These are phyloP conservation scores for Entophlyctis helioformis DNA, from an alignment of 192 early-diverging fungal species.

Conservation along the genomic window DNA sequence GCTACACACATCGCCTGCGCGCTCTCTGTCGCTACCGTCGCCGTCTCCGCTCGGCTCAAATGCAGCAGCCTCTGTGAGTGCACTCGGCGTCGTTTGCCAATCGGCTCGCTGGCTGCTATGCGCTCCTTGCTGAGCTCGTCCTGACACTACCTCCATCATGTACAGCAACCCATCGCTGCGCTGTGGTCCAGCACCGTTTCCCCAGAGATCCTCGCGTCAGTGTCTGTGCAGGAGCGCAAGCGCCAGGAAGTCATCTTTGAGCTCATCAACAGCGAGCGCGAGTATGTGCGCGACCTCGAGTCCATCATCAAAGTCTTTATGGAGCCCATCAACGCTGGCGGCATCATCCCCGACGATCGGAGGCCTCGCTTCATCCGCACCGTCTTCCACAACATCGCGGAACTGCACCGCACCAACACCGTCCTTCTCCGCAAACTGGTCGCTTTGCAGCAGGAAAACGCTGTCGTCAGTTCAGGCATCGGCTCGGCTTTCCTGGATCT, in stretches of 20 bases:
- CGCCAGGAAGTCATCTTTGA: conserved; percentile 92
- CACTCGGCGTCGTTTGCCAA: no score
- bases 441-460: conserved; percentile 30
- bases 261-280: conserved; percentile 78
- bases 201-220: conserved; percentile 50
- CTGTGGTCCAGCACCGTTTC: conserved; percentile 81
- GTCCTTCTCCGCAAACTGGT: conserved; percentile 20
- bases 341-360: conserved; percentile 51
- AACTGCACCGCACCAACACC: conserved; percentile 22
- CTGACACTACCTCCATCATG: no score
- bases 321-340: conserved; percentile 23
- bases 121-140: no score
- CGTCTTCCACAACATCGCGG: conserved; percentile 31
- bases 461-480: conserved; percentile 60
- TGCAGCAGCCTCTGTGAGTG: no score
- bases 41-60: no score
- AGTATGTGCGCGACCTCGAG: conserved; percentile 82
- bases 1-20: no score
- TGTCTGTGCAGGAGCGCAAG: conserved; percentile 66
- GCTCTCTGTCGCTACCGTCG: no score
- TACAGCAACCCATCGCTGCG: no score
- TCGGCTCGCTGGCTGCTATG: no score
- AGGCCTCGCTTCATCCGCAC: conserved; percentile 59
- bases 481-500: conserved; percentile 68
- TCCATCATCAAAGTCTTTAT: conserved; percentile 54